Percentiles rank a stretch among this genome's conserved stretches.
phyloP scores from a whole-genome alignment of 331 rosid genomes.

The Dryas integrifolia region DNA sequence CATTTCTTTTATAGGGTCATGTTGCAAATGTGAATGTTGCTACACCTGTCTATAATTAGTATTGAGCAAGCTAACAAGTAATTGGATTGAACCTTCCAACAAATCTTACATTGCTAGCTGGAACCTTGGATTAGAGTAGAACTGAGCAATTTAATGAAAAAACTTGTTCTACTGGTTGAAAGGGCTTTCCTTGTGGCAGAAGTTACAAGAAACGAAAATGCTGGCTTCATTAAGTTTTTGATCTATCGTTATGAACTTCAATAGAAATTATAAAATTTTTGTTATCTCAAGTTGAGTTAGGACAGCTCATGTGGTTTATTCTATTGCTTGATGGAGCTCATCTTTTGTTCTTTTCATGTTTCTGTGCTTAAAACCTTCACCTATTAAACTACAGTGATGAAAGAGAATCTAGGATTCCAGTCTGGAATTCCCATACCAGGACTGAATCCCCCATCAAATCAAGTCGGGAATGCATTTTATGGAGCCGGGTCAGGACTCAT shows the following conservation, averaged over 20 bases:
- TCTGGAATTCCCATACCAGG: conserved; percentile 10
- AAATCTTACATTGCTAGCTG: background rate
- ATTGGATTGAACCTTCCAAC: too few species aligned
- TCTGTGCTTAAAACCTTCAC: background rate
- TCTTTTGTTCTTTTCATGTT: background rate
- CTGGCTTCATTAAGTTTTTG: background rate
- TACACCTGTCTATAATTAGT: background rate
- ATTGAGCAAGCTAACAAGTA: background rate
- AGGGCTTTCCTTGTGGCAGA: background rate
- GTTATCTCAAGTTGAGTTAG: background rate
- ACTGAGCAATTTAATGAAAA: background rate
- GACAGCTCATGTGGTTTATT: background rate
- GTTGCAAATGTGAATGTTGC: background rate
- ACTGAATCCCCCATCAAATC: background rate
- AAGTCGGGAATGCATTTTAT: conserved; percentile 18
- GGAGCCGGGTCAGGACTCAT: conserved; percentile 21
- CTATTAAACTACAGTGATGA: background rate
- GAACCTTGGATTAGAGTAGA: background rate
- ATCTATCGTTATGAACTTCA: background rate
- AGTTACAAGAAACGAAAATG: conserved; percentile 7
- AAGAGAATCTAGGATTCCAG: conserved; percentile 8
- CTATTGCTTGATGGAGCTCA: background rate
- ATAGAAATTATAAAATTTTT: background rate
- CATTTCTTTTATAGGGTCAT: too few species aligned
- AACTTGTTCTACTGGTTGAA: background rate